Evolutionary conservation across 2,329 filamentous ascomycete species (phyloP), one percentile per base, ranked within the genome.

Genomic region (Leptodontidium sp.): DNA sequence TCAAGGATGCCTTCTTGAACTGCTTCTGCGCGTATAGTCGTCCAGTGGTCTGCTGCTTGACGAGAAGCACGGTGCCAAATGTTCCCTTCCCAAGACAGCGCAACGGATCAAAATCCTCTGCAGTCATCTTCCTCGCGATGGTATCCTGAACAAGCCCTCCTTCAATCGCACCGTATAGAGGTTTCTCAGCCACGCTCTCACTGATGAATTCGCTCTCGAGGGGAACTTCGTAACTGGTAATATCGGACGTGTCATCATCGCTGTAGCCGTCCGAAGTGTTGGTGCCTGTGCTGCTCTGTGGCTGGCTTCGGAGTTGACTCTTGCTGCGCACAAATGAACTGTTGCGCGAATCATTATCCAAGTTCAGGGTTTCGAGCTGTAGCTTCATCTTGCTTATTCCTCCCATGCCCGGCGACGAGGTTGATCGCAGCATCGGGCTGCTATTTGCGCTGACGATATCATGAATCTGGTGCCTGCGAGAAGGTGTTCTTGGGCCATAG

Each of bases 11-110:
- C 82, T 99, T 99, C 80, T 95, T 96, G 82, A 99, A 96, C 81
- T 98, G 95, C 84, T 99, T 99, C 83, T 99, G 97, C 0, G 96
- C 97, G 77, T 94, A 99, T 5, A 99, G 87, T 53, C 93, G 90
- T 52, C 96, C 96, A 1, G 94, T 98, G 38, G 88, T 83, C 62
- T 89, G 89, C 82, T 99, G 95, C 82, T 94, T 96, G 70, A 99
- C 97, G 35, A 99, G 86, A 57, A 97, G 84, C 12, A 99, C 97
- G 0, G 95, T 99, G 45, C 96, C 96, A 78, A 96, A 99, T 15
- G 96, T 94, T 61, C 96, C 96, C 79, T 98, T 98, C 67, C 97
- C 97, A 26, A 99, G 90, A 80, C 95, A 98, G 61, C 93, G 92
- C 62, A 99, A 83, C 12, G 92, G 89, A 76, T 97, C 91, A 78